A percentile compares a stretch with the other conserved stretches of the same genome.
Evolutionary conservation across 192 early-diverging fungal species (phyloP).

Genomic region (Coemansia sp.): DNA sequence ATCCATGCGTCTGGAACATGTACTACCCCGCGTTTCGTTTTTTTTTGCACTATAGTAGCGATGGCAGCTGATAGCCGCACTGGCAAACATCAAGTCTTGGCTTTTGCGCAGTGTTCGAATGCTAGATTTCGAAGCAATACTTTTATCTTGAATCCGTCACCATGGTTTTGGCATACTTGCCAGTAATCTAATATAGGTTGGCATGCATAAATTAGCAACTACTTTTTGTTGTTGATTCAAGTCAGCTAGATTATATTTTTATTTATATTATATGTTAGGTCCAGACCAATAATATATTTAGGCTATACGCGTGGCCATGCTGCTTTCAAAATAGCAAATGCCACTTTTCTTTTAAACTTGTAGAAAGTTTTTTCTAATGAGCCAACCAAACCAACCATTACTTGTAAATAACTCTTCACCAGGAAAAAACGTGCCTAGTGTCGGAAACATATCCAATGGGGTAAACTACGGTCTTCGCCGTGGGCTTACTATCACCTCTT

Average conservation of each 20-base stretch:
- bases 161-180: background rate
- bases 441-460: background rate
- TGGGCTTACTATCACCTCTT: constrained; percentile 14
- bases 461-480: background rate
- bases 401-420: background rate
- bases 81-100: background rate
- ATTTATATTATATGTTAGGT: background rate
- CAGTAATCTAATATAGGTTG: background rate
- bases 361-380: background rate
- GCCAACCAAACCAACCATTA: background rate
- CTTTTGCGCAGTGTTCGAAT: background rate
- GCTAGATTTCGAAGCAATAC: background rate
- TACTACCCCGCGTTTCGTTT: background rate
- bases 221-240: background rate
- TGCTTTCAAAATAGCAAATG: background rate
- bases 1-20: background rate
- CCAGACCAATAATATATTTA: background rate
- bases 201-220: background rate
- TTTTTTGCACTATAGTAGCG: background rate
- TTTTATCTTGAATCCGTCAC: background rate
- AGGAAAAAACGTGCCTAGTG: background rate
- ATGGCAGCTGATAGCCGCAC: background rate
- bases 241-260: background rate
- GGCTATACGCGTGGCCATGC: too few relatives aligned
- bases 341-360: background rate